Evolutionary conservation across 805 yeast species (phyloP).

Genomic region (Maudiozyma barnettii): DNA sequence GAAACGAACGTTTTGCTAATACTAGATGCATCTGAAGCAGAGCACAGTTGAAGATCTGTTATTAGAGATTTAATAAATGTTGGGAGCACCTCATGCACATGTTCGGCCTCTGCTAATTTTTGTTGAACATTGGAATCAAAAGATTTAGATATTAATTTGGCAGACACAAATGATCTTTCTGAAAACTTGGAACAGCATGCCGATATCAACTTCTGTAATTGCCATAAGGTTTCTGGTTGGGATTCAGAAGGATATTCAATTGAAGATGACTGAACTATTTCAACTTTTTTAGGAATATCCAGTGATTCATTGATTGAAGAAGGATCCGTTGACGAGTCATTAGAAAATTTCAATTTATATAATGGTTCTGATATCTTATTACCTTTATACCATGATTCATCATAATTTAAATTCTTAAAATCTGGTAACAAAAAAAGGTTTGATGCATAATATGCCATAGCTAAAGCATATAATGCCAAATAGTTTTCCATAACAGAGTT

Average conservation of each 20-base stretch:
- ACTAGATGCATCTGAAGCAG: conserved; percentile 8
- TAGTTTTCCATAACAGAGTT: conserved; percentile 23
- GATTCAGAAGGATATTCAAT: not conserved
- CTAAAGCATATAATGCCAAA: conserved; percentile 21
- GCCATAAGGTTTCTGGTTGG: conserved; percentile 24
- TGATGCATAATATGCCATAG: conserved; percentile 19
- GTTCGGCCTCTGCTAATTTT: conserved; percentile 17
- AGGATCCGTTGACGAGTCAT: not conserved
- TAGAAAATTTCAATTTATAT: not conserved
- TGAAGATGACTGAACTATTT: too few relatives aligned
- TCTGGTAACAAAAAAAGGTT: conserved; percentile 17
- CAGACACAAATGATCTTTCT: conserved; percentile 18
- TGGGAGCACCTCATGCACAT: conserved; percentile 25
- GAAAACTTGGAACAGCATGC: conserved; percentile 14
- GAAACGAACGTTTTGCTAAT: conserved; percentile 18
- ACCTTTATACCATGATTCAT: conserved; percentile 22
- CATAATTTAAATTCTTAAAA: conserved; percentile 17
- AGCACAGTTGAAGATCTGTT: conserved; percentile 16
- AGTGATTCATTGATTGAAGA: not conserved
- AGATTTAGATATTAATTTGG: conserved; percentile 14
- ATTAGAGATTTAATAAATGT: conserved; percentile 21
- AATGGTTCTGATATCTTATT: not conserved
- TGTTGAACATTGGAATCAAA: conserved; percentile 15
- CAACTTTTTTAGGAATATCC: not conserved
- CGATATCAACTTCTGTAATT: conserved; percentile 22